Conservation (phyloP, 139 green algal species). For the Auxenochlorella pyrenoidosa region DNA sequence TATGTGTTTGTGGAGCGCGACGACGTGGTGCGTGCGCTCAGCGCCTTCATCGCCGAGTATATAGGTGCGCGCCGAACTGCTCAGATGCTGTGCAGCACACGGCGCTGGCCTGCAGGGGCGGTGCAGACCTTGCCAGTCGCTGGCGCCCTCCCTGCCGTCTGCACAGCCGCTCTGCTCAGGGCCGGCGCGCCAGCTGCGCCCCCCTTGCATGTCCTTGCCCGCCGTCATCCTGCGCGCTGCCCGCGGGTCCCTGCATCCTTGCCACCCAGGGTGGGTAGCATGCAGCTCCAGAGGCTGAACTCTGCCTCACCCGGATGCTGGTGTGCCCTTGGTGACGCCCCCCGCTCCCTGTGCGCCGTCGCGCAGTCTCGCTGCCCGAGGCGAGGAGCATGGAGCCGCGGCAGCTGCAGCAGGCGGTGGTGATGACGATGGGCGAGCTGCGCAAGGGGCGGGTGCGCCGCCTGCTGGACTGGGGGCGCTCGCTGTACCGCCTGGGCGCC, state of each 20-base stretch:
- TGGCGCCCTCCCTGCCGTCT: no score
- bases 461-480: slow-evolving; percentile 57
- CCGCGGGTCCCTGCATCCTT: no score
- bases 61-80: slow-evolving; percentile 15
- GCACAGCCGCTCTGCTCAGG: no score
- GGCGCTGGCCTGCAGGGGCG: background rate
- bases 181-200: no score
- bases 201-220: no score
- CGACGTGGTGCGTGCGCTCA: slow-evolving; percentile 62
- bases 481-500: slow-evolving; percentile 50
- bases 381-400: slow-evolving; percentile 49
- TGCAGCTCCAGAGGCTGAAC: no score
- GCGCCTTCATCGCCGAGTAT: slow-evolving; percentile 63
- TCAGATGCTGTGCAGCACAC: background rate
- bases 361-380: slow-evolving; percentile 52
- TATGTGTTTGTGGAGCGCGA: slow-evolving; percentile 62
- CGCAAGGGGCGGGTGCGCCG: slow-evolving; percentile 47
- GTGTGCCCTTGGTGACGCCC: no score
- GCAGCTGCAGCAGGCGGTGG: slow-evolving; percentile 58
- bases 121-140: no score
- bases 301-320: no score
- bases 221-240: no score
- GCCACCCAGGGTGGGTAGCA: no score
- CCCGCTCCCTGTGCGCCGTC: background rate
- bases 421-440: slow-evolving; percentile 53